Evolutionary conservation across 1,284 basidiomycete species (phyloP), one percentile per base, ranked within the genome.

Genomic region (Athelia sp.): DNA sequence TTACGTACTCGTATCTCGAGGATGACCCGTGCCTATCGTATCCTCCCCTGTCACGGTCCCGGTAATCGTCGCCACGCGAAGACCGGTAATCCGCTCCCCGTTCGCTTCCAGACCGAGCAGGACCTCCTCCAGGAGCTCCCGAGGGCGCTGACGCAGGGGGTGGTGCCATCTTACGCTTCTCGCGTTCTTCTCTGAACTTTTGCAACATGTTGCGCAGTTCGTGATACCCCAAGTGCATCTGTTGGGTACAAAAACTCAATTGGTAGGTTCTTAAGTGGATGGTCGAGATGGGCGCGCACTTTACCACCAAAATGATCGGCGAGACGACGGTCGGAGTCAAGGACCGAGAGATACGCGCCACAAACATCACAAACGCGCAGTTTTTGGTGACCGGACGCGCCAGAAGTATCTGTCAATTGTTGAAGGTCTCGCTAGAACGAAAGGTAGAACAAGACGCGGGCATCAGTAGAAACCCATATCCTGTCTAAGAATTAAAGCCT

Each of bases 281-380:
- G 55, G 46, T 50, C 54, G 52, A 43, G 26, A 36, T 40, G 36
- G 23, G 32, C 43, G 52, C 82, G 64, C 60, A 93, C 94, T 76
- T 99, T 99, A 60, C 97, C 97, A 71, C 97, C 97, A 73, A 99
- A 99, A 70, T 99, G 97, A 74, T 99, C 97, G 46, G 97, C 97
- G 55, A 99, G 76, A 67, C 97, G 93, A 67, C 97, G 87, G 75
- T 99, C 97, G 54, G 95, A 98, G 71, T 99, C 97, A 52, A 99
- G 79, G 24, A 99, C 93, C 29, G 93, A 97, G 43, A 99, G 78
- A 74, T 99, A 99, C 18, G 97, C 97, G 62, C 97, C 97, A 68
- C 97, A 99, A 35, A 98, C 95, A 73, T 99, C 97, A 73, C 97
- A 99, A 22, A 99, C 97, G 56, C 97, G 87, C 61, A 99, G 76